Evolutionary conservation across 1,284 basidiomycete genomes (phyloP).

Genomic region (Rhodotorula mucilaginosa): DNA sequence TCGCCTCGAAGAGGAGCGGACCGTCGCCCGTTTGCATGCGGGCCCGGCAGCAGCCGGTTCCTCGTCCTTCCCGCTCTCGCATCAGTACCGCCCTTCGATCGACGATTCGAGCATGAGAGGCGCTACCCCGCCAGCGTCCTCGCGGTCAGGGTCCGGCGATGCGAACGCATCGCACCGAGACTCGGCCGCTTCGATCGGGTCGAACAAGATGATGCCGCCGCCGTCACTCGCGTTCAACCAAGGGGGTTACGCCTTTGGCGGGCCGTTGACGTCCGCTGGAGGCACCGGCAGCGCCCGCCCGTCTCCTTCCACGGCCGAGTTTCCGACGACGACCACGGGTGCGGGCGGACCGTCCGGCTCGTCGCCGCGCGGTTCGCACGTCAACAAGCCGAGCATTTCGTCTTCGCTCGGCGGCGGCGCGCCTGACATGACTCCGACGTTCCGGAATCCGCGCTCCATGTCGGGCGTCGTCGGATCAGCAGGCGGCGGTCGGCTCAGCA

Average conservation of each 20-base stretch:
- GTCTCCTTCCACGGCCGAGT: slow-evolving; percentile 51
- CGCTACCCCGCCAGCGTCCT: slow-evolving; percentile 14
- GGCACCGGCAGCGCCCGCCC: slow-evolving; percentile 30
- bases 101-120: slow-evolving; percentile 20
- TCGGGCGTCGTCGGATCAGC: background rate
- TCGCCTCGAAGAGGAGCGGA: slow-evolving; percentile 72
- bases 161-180: background rate
- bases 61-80: background rate
- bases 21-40: slow-evolving; percentile 6
- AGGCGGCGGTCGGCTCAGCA: background rate
- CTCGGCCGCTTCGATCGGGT: background rate
- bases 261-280: slow-evolving; percentile 6
- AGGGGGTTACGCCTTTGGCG: slow-evolving; percentile 42
- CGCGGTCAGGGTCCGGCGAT: background rate
- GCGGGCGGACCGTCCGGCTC: background rate
- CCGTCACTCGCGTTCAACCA: slow-evolving; percentile 49
- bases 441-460: background rate
- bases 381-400: slow-evolving; percentile 1
- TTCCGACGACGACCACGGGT: slow-evolving; percentile 43
- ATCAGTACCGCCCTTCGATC: background rate
- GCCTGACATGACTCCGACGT: background rate
- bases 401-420: background rate
- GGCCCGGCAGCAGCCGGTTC: slow-evolving; percentile 1
- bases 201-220: slow-evolving; percentile 42
- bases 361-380: slow-evolving; percentile 10